These are phyloP conservation scores for Curvularia hawaiiensis DNA, from an alignment of 2,329 filamentous ascomycete genomes.

Conservation along the genomic window DNA sequence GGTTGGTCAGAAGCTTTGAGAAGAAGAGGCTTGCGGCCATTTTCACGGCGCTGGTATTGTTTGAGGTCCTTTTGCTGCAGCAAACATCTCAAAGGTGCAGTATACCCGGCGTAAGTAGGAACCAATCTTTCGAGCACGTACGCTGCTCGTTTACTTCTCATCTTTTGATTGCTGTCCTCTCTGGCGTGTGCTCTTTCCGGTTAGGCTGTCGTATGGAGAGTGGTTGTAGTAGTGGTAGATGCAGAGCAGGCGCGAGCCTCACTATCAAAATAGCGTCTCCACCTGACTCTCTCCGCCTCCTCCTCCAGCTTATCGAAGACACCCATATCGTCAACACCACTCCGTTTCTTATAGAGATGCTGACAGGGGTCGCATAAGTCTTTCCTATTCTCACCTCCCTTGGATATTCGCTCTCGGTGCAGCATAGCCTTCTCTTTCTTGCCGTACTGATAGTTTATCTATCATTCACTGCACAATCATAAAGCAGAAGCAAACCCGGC, in stretches of 20 bases:
- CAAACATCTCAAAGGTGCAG: neutral
- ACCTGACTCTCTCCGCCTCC: constrained; percentile 10
- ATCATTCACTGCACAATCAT: constrained; percentile 22
- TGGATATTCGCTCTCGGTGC: constrained; percentile 26
- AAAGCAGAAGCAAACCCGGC: constrained; percentile 7
- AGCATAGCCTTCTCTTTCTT: constrained; percentile 26
- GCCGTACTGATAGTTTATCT: constrained; percentile 23
- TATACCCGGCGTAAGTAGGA: constrained; percentile 18
- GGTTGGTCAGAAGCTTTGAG: neutral
- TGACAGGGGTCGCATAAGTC: constrained; percentile 20
- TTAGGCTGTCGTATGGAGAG: constrained; percentile 8
- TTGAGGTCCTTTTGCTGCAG: neutral
- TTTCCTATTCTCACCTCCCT: constrained; percentile 24
- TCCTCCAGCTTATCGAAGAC: constrained; percentile 16
- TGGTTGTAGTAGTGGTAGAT: constrained; percentile 7
- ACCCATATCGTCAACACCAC: constrained; percentile 22
- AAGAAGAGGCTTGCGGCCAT: neutral
- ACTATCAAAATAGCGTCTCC: constrained; percentile 15
- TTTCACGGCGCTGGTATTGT: constrained; percentile 4
- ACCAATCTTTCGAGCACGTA: constrained; percentile 12
- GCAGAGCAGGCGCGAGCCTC: constrained; percentile 14
- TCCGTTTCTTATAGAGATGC: constrained; percentile 20
- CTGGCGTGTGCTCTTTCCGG: constrained; percentile 10
- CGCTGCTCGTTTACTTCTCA: constrained; percentile 18
- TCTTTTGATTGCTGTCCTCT: constrained; percentile 13